phyloP scores from a whole-genome alignment of 2,329 filamentous ascomycete species.

The Pleomassaria siparia region DNA sequence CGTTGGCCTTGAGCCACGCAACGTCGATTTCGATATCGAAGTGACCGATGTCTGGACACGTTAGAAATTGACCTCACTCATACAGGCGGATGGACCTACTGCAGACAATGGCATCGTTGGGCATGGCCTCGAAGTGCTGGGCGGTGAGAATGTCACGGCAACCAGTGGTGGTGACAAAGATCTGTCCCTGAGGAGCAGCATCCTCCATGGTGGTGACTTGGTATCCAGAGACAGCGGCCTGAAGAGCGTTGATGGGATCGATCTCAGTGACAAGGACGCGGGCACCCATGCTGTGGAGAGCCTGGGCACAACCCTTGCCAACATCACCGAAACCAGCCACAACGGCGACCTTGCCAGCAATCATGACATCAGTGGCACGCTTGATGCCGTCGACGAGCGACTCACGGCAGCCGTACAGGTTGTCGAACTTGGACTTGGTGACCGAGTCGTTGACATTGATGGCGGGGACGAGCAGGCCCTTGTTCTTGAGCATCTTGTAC shows the following conservation, averaged over 20 bases:
- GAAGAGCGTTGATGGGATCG: conserved; percentile 98
- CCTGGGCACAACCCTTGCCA: conserved; percentile 96
- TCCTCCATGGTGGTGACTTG: conserved; percentile 98
- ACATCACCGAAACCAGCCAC: conserved; percentile 99
- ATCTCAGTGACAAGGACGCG: conserved; percentile 96
- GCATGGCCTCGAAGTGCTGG: conserved; percentile 91
- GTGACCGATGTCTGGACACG: conserved; percentile 83
- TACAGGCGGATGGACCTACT: conserved; percentile 58
- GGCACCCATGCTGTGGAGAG: conserved; percentile 95
- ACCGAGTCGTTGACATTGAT: conserved; percentile 99
- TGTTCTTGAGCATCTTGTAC: conserved; percentile 86
- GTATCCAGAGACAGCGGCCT: conserved; percentile 96
- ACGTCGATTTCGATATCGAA: conserved; percentile 99
- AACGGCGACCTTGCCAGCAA: conserved; percentile 97
- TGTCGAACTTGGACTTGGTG: conserved; percentile 99
- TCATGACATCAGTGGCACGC: conserved; percentile 99
- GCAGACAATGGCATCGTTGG: conserved; percentile 98
- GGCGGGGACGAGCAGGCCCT: conserved; percentile 86
- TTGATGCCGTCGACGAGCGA: conserved; percentile 99
- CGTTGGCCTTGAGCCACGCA: conserved; percentile 98
- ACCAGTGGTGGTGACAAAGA: conserved; percentile 98
- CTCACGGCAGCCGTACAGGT: conserved; percentile 99
- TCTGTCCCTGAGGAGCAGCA: conserved; percentile 84
- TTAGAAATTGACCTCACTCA: conserved; percentile 12
- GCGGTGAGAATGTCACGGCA: conserved; percentile 97